Base-by-base conservation (phyloP, 345 rosid genomes). In the Salix udensis region DNA sequence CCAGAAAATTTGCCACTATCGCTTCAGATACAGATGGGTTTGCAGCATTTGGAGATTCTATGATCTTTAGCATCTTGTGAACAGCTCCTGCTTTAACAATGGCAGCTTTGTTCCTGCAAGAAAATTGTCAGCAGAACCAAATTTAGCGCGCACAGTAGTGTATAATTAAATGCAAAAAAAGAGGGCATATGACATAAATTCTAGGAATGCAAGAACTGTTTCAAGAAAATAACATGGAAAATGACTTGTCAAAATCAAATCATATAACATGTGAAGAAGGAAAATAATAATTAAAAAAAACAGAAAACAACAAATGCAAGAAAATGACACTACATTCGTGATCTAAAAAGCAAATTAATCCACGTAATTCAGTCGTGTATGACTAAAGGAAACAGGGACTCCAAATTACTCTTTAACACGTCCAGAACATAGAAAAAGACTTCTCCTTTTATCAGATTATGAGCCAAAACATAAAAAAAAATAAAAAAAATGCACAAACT, bases 71-170 rank as follows among this genome's bases (percentile, higher is more conserved):
- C 96, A 96, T 91, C 85, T 92, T 93, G 80, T 96, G 99, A 70
- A 93, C 91, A 37, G 98, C 96, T 6, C 99, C 99, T 24, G 98
- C 93, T 82, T 96, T 92, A n/a, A 93, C 96, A 85, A 96, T 92
- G 74, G 99, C 97, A 70, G 98, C 98, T 86, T 96, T 96, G 81
- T 96, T 96, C 91, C 99, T 96, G 88, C 80, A 87, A 34, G 6
- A 77, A 67, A 46, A 36, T 39, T 28, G 58, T 10, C 12, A 31
- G 75, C 71, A 30, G 52, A 70, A 69, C 67, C 37, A 23, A 18
- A 52, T 62, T 39, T 26, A 72, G 58, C 28, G 46, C 28, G 44
- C 30, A 52, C 53, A 61, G 9, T 6, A 44, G 52, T 19, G 10
- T 58, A 67, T 34, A 55, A 74, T 13, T 34, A 77, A 70, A 30